Percentiles rank a stretch among this genome's conserved stretches.
These are phyloP conservation scores for Ambispora gerdemannii DNA, from an alignment of 192 early-diverging fungal species.

Conservation along the genomic window DNA sequence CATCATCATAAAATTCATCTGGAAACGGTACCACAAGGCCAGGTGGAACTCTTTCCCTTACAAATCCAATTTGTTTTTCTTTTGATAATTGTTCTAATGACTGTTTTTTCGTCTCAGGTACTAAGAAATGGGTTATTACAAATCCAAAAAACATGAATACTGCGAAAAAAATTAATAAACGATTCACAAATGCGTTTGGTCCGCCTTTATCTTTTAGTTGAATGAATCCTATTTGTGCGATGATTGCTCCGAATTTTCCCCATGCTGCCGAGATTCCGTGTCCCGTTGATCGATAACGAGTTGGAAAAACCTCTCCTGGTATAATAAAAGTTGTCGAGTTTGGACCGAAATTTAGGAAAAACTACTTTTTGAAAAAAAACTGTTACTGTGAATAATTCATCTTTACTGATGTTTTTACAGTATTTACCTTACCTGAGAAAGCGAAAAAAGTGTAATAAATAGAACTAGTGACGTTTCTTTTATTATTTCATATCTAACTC, in stretches of 20 bases:
- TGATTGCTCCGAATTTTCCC: slow-evolving; percentile 76
- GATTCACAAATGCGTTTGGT: slow-evolving; percentile 55
- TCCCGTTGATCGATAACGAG: slow-evolving; percentile 72
- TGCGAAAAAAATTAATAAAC: slow-evolving; percentile 69
- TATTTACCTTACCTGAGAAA: slow-evolving; percentile 4
- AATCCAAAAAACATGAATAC: slow-evolving; percentile 74
- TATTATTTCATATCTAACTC: background rate
- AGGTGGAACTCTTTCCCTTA: no score
- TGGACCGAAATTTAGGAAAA: slow-evolving; percentile 96
- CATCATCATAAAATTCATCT: no score
- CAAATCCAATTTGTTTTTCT: slow-evolving; percentile 38
- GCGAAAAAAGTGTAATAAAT: slow-evolving; percentile 34
- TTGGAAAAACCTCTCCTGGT: slow-evolving; percentile 81
- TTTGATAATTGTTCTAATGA: slow-evolving; percentile 69
- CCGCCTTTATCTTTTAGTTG: slow-evolving; percentile 71
- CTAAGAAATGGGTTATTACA: slow-evolving; percentile 53
- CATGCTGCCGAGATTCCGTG: slow-evolving; percentile 80
- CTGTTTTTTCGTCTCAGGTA: slow-evolving; percentile 78
- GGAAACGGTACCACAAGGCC: no score
- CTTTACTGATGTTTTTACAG: background rate
- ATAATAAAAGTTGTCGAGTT: slow-evolving; percentile 88
- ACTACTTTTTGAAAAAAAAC: slow-evolving; percentile 60
- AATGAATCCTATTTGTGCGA: slow-evolving; percentile 71
- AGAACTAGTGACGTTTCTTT: slow-evolving; percentile 50
- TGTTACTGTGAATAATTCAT: slow-evolving; percentile 46